phyloP scores from a whole-genome alignment of 352 stramenopile genomes.

The Phytophthora pini region DNA sequence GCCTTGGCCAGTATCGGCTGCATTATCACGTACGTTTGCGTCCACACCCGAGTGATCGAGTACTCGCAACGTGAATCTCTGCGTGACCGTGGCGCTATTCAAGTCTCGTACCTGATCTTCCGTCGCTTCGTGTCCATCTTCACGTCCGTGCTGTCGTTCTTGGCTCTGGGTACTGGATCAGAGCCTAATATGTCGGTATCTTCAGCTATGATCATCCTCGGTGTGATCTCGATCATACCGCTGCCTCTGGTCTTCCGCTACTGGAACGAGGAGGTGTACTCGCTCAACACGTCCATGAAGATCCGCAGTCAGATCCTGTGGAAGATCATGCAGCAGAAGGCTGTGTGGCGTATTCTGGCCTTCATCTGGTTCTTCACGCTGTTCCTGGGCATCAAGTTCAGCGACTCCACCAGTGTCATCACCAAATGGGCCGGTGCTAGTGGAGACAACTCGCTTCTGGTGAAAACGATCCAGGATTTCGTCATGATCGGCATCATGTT shows the following conservation, averaged over 20 bases:
- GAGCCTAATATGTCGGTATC: conserved; percentile 52
- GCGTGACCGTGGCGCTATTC: conserved; percentile 59
- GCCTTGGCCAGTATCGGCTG: conserved; percentile 60
- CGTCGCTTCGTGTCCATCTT: conserved; percentile 61
- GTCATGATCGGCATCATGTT: conserved; percentile 65
- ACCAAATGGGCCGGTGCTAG: conserved; percentile 47
- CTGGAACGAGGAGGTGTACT: conserved; percentile 76
- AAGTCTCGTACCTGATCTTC: conserved; percentile 70
- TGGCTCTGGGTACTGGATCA: conserved; percentile 44
- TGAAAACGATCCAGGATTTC: conserved; percentile 53
- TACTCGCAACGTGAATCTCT: conserved; percentile 69
- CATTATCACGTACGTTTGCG: conserved; percentile 71
- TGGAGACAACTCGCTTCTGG: conserved; percentile 54
- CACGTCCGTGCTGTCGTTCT: conserved; percentile 59
- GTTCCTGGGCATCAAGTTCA: conserved; percentile 67
- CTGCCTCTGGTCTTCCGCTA: conserved; percentile 56
- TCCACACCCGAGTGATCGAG: conserved; percentile 71
- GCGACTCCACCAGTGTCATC: conserved; percentile 48
- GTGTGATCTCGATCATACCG: conserved; percentile 59
- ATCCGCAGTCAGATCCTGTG: conserved; percentile 68
- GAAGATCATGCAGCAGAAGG: conserved; percentile 84
- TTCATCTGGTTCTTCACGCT: conserved; percentile 72
- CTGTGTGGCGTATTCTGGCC: conserved; percentile 69
- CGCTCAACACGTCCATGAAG: conserved; percentile 63
- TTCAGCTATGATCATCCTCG: conserved; percentile 53